These are phyloP conservation scores for Arachnopeziza araneosa DNA, from an alignment of 2,329 filamentous ascomycete genomes.

Conservation along the genomic window DNA sequence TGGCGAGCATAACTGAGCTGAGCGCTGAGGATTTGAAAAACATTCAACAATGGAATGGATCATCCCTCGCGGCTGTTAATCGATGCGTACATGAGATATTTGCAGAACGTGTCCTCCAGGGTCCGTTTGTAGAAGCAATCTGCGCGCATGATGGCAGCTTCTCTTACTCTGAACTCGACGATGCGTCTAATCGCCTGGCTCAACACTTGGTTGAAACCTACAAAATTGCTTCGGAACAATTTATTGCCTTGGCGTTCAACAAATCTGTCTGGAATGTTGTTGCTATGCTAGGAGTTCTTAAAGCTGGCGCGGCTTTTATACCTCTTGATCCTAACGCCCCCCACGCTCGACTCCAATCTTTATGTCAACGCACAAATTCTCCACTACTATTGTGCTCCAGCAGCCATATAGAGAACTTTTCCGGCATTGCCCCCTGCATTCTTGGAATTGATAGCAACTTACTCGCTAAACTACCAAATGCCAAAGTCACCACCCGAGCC, in stretches of 20 bases:
- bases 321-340: slow-evolving; percentile 68
- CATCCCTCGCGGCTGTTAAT: slow-evolving; percentile 41
- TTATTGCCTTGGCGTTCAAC: slow-evolving; percentile 45
- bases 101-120: slow-evolving; percentile 30
- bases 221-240: slow-evolving; percentile 59
- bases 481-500: neutral
- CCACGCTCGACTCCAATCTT: neutral
- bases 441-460: neutral
- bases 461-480: neutral
- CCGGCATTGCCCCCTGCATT: neutral
- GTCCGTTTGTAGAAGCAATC: slow-evolving; percentile 37
- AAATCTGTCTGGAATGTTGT: slow-evolving; percentile 68
- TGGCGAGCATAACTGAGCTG: neutral
- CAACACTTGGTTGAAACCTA: slow-evolving; percentile 41
- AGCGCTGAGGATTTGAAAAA: neutral
- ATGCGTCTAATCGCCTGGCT: slow-evolving; percentile 55
- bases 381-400: neutral
- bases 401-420: neutral
- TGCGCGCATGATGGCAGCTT: slow-evolving; percentile 30
- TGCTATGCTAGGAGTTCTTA: slow-evolving; percentile 65
- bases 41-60: neutral
- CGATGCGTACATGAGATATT: slow-evolving; percentile 51
- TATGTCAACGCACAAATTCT: neutral
- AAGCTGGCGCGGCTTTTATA: slow-evolving; percentile 69
- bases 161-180: slow-evolving; percentile 58